These are phyloP conservation scores for Aureobasidium lini DNA, from an alignment of 2,329 filamentous ascomycete species.

Conservation along the genomic window DNA sequence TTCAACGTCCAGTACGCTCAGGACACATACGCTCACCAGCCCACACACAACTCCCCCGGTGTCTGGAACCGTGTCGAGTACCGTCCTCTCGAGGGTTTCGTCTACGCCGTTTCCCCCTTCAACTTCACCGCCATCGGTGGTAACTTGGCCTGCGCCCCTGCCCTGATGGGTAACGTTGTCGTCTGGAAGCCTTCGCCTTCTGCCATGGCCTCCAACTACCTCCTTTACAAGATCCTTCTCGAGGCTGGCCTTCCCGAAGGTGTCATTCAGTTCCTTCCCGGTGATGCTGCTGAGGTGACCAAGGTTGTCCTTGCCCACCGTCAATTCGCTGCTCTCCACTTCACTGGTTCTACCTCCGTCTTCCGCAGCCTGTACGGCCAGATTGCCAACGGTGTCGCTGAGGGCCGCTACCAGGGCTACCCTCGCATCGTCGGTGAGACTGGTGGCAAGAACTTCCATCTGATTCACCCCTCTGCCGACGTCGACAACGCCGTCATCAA, in stretches of 20 bases:
- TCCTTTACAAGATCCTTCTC: conserved; percentile 81
- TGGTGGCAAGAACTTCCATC: conserved; percentile 88
- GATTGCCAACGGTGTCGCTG: conserved; percentile 73
- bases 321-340: conserved; percentile 86
- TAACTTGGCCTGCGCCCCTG: conserved; percentile 75
- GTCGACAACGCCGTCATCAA: conserved; percentile 71
- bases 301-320: conserved; percentile 66
- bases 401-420: conserved; percentile 76
- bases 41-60: conserved; percentile 70
- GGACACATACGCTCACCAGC: conserved; percentile 83
- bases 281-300: conserved; percentile 78
- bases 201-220: conserved; percentile 83
- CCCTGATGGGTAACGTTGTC: conserved; percentile 87
- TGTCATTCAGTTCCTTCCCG: conserved; percentile 90
- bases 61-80: conserved; percentile 91
- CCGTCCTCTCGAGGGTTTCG: conserved; percentile 85
- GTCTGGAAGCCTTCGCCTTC: conserved; percentile 94
- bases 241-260: conserved; percentile 84
- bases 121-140: conserved; percentile 95
- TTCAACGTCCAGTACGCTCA: conserved; percentile 94
- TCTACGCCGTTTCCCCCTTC: conserved; percentile 90
- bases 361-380: conserved; percentile 84
- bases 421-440: conserved; percentile 86
- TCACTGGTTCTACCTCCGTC: conserved; percentile 85
- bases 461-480: conserved; percentile 71